phyloP scores from a whole-genome alignment of 495 filamentous ascomycete genomes.

The Aspergillus baeticus region DNA sequence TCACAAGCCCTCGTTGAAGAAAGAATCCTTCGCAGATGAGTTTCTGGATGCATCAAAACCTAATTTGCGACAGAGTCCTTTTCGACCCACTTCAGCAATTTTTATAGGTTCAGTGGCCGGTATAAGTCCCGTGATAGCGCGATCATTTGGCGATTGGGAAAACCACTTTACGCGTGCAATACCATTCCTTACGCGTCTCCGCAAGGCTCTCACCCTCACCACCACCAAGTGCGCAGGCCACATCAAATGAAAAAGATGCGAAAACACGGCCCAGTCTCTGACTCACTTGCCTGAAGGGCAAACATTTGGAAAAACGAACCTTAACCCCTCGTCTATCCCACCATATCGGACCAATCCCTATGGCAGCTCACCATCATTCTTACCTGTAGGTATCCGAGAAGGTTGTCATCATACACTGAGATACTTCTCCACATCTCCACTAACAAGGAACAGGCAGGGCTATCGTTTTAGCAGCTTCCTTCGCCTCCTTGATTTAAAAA shows the following conservation, averaged over 20 bases:
- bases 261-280: not conserved
- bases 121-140: slow-evolving; percentile 36
- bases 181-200: slow-evolving; percentile 34
- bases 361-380: not conserved
- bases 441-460: not conserved
- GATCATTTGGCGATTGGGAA: slow-evolving; percentile 38
- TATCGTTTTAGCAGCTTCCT: slow-evolving; percentile 8
- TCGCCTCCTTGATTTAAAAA: slow-evolving; percentile 5
- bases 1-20: slow-evolving; percentile 1
- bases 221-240: not conserved
- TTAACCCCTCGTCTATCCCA: not conserved
- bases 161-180: slow-evolving; percentile 38
- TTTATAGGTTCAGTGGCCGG: slow-evolving; percentile 21
- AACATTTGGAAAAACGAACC: no score
- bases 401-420: not conserved
- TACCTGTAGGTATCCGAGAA: not conserved
- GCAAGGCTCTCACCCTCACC: not conserved
- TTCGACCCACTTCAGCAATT: not conserved
- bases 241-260: not conserved
- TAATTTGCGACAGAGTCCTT: not conserved
- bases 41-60: slow-evolving; percentile 6
- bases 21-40: not conserved
- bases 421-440: slow-evolving; percentile 1
- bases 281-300: not conserved
- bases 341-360: not conserved